phyloP scores from a whole-genome alignment of 345 rosid species.

The Firmiana major region DNA sequence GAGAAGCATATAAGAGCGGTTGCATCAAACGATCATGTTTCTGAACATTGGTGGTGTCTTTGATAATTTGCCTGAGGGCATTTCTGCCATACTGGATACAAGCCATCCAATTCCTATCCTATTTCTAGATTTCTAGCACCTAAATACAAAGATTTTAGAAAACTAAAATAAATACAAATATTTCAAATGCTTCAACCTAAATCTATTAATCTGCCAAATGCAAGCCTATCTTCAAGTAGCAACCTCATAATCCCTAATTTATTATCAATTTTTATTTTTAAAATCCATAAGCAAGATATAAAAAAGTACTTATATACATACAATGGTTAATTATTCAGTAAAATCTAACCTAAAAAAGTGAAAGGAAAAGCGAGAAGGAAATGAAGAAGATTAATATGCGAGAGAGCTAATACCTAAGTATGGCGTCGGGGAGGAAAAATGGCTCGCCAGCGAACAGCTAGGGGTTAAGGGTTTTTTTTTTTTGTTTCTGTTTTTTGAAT shows the following conservation, averaged over 20 bases:
- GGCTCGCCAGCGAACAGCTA: neutral
- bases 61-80: slow-evolving; percentile 40
- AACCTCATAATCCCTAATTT: neutral
- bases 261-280: too few species aligned
- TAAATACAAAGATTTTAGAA: neutral
- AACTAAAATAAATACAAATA: neutral
- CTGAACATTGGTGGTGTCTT: slow-evolving; percentile 12
- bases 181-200: neutral
- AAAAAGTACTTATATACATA: neutral
- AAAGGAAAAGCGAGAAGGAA: neutral
- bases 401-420: neutral
- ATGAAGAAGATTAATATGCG: neutral
- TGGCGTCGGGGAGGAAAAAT: neutral
- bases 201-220: neutral
- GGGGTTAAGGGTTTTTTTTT: neutral
- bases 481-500: too few species aligned
- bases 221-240: neutral
- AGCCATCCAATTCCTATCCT: slow-evolving; percentile 32
- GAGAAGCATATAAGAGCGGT: slow-evolving; percentile 61
- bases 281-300: neutral
- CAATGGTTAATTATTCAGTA: neutral
- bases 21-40: slow-evolving; percentile 41
- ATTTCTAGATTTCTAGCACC: neutral
- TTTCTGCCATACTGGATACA: slow-evolving; percentile 35
- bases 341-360: neutral